Conservation (phyloP, 352 stramenopile species). For the Globisporangium mamillatum region DNA sequence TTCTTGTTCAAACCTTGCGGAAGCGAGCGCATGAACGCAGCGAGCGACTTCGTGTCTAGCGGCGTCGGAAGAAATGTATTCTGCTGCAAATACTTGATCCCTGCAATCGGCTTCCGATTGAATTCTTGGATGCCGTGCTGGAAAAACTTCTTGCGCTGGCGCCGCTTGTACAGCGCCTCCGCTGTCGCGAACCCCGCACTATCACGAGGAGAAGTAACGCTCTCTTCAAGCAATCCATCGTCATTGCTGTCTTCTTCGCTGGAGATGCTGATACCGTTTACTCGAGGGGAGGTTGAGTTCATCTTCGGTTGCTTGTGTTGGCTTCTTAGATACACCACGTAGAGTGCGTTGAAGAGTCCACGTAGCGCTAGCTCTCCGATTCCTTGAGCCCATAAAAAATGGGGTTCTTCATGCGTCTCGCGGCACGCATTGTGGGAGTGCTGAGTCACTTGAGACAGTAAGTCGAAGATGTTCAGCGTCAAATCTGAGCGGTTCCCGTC, state of each 20-base stretch:
- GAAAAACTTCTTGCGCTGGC: slow-evolving; percentile 80
- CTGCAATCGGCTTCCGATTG: slow-evolving; percentile 92
- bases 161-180: slow-evolving; percentile 52
- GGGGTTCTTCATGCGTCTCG: slow-evolving; percentile 65
- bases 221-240: slow-evolving; percentile 31
- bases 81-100: slow-evolving; percentile 84
- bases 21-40: slow-evolving; percentile 80
- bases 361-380: slow-evolving; percentile 63
- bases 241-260: slow-evolving; percentile 31
- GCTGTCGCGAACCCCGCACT: slow-evolving; percentile 35
- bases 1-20: slow-evolving; percentile 82
- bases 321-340: slow-evolving; percentile 67
- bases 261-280: slow-evolving; percentile 11
- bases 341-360: slow-evolving; percentile 73
- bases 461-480: slow-evolving; percentile 93
- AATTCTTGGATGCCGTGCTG: slow-evolving; percentile 91
- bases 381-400: slow-evolving; percentile 69
- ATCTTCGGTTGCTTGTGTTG: slow-evolving; percentile 30
- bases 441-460: slow-evolving; percentile 81
- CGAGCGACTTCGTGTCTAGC: slow-evolving; percentile 77
- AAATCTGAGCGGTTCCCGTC: slow-evolving; percentile 94
- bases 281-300: slow-evolving; percentile 3
- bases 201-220: slow-evolving; percentile 10
- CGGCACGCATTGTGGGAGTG: slow-evolving; percentile 67
- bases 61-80: slow-evolving; percentile 74